Evolutionary conservation across 2,329 filamentous ascomycete genomes (phyloP).

Genomic region (Botryotinia calthae): DNA sequence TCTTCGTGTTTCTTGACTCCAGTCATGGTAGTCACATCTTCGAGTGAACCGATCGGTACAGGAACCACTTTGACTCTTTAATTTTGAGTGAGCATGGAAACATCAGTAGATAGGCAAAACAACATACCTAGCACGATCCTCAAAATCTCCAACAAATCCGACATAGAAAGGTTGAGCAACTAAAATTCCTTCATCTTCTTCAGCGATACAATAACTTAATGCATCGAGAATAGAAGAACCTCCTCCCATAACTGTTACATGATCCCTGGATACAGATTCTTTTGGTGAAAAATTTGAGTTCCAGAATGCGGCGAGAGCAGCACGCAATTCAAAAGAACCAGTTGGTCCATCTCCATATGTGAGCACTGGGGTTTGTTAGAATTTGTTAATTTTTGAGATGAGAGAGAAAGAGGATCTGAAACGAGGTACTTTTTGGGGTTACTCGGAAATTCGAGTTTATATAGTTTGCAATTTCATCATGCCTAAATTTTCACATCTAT

Average conservation of each 20-base stretch:
- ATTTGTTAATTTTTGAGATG: neutral
- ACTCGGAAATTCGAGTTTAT: conserved; percentile 18
- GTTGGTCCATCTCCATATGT: conserved; percentile 24
- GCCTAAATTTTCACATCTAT: conserved; percentile 13
- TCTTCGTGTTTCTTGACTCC: conserved; percentile 41
- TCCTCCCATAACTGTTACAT: conserved; percentile 44
- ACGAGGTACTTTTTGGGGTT: conserved; percentile 11
- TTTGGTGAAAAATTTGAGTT: conserved; percentile 43
- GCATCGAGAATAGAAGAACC: conserved; percentile 37
- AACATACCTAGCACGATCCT: conserved; percentile 34
- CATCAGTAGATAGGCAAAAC: neutral
- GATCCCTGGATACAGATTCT: conserved; percentile 36
- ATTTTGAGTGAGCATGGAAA: neutral
- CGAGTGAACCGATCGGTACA: conserved; percentile 11
- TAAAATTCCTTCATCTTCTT: conserved; percentile 46
- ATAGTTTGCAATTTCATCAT: conserved; percentile 21
- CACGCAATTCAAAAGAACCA: conserved; percentile 41
- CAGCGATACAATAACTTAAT: conserved; percentile 44
- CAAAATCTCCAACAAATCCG: conserved; percentile 47
- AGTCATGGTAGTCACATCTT: conserved; percentile 41
- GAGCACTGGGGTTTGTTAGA: conserved; percentile 19
- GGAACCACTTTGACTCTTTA: conserved; percentile 4
- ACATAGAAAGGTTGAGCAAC: conserved; percentile 48
- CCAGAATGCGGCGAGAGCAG: conserved; percentile 42
- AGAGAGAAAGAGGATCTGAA: neutral